Evolutionary conservation across 306 rosid species (phyloP).

Genomic region (Cucurbita ficifolia): DNA sequence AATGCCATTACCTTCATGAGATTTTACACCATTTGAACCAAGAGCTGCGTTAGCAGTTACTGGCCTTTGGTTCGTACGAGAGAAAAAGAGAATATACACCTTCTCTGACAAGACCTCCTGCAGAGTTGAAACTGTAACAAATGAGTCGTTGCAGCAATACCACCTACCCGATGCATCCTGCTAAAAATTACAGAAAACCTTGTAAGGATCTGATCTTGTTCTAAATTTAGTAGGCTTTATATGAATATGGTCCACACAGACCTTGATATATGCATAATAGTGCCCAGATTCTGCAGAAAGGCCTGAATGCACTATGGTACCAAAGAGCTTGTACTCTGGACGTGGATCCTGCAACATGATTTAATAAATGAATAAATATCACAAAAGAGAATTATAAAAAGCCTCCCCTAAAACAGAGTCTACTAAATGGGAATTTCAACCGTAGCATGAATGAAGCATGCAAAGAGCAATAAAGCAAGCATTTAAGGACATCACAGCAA

Average conservation of each 20-base stretch:
- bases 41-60: constrained; percentile 24
- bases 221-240: neutral
- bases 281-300: constrained; percentile 95
- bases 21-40: constrained; percentile 47
- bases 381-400: neutral
- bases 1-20: constrained; percentile 50
- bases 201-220: neutral
- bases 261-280: constrained; percentile 94
- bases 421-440: neutral
- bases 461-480: neutral
- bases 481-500: too few species aligned
- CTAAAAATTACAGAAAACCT: constrained; percentile 9
- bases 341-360: constrained; percentile 57
- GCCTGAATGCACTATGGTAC: constrained; percentile 96
- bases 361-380: neutral
- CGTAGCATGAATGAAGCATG: neutral
- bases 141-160: constrained; percentile 92
- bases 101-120: constrained; percentile 86
- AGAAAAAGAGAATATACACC: constrained; percentile 85
- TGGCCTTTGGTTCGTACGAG: constrained; percentile 71
- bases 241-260: constrained; percentile 6
- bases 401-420: neutral
- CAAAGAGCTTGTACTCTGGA: constrained; percentile 94
- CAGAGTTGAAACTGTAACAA: constrained; percentile 61
- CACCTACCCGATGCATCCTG: constrained; percentile 89